Base-by-base conservation (phyloP, 345 rosid species). In the Kandelia obovata region DNA sequence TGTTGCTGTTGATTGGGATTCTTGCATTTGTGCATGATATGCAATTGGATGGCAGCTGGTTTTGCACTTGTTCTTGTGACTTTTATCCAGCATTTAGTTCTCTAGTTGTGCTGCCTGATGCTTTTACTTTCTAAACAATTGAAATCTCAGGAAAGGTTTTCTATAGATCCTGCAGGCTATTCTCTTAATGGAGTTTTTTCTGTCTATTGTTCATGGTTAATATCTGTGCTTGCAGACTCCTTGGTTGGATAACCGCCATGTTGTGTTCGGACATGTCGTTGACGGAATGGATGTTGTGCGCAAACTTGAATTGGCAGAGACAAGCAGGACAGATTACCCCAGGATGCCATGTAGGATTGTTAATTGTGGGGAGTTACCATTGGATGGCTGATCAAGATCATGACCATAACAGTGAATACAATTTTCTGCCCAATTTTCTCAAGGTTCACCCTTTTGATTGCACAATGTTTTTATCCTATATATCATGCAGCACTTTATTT, bases 161-260 rank as follows among this genome's bases (percentile, higher is more conserved):
- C 25, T 25, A 32, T 53, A 53, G 47, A 11, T 34, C 25, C 6
- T 32, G 37, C 61, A 37, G 60, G 58, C 62, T 64, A 20, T 31
- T n/a, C 63, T 66, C 39, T 39, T 26, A 46, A 58, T 67, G n/a
- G 25, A 49, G 2, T 65, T 63, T 27, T 27, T 47, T 20, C 11
- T 23, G 17, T 13, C 5, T 53, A 19, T 57, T 35, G 19, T n/a
- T 61, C 32, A 71, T 34, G 23, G 13, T 64, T 37, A 23, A 25
- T 64, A 37, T 49, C 0, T 27, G 13, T 69, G 55, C 67, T 69
- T 66, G 64, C 71, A 86, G 93, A 86, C 93, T 65, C 82, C 92
- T 8, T 94, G 98, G 98, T 79, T 91, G 83, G 97, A 94, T 80
- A 79, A 86, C 69, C 88, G 92, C 55, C 97, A 94, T 65, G 98